Conservation (phyloP, 768 basidiomycete genomes). For the Auriscalpium microsporum region DNA sequence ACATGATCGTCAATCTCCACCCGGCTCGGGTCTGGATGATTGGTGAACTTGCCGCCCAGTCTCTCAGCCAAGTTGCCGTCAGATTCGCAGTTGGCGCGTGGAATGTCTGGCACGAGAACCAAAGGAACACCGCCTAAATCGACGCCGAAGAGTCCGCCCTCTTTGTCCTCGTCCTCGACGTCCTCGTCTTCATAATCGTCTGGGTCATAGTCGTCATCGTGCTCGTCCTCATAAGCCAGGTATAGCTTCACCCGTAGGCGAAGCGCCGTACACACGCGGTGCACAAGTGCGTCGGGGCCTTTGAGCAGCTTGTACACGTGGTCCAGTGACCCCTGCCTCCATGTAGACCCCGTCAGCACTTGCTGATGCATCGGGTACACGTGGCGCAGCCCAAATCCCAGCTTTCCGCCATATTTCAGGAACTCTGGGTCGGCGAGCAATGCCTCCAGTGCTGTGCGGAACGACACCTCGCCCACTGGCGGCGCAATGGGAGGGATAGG, state of each 20-base stretch:
- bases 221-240: neutral
- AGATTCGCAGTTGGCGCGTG: no score
- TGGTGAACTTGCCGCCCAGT: no score
- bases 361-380: conserved; percentile 24
- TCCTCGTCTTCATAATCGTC: neutral
- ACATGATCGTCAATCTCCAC: neutral
- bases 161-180: neutral
- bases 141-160: no score
- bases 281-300: neutral
- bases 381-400: conserved; percentile 33
- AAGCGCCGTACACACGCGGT: neutral
- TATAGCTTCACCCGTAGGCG: neutral
- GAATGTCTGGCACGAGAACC: neutral
- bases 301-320: conserved; percentile 2
- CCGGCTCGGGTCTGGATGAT: no score
- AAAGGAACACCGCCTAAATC: no score
- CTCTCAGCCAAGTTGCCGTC: no score
- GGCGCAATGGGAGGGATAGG: neutral
- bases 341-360: neutral
- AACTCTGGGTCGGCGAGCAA: conserved; percentile 27
- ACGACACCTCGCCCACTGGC: conserved; percentile 1
- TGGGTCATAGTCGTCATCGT: neutral
- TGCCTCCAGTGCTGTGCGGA: conserved; percentile 11
- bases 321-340: neutral
- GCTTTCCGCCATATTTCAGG: conserved; percentile 30